These are phyloP conservation scores for Rhazya stricta DNA, from an alignment of 257 asterid genomes.

Conservation along the genomic window DNA sequence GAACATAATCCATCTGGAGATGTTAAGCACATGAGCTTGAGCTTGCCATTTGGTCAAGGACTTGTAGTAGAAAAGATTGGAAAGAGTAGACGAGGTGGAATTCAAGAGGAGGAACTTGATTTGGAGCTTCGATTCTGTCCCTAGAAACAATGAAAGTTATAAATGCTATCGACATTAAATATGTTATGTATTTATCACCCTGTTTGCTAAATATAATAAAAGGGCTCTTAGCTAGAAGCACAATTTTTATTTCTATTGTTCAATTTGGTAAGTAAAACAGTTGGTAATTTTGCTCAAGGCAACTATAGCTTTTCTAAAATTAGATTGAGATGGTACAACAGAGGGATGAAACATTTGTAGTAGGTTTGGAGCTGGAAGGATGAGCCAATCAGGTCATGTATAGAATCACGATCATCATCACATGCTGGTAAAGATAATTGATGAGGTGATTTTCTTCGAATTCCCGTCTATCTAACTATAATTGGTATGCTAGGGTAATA, in stretches of 20 bases:
- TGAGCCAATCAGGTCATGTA: too few relatives aligned
- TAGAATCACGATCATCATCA: too few relatives aligned
- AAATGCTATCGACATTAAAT: background rate
- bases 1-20: slow-evolving; percentile 17
- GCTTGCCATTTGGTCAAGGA: slow-evolving; percentile 29
- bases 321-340: too few relatives aligned
- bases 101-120: slow-evolving; percentile 53
- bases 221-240: too few relatives aligned
- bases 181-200: background rate
- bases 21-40: slow-evolving; percentile 41
- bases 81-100: slow-evolving; percentile 18
- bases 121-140: slow-evolving; percentile 82
- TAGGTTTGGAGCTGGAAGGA: background rate
- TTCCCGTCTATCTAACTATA: background rate
- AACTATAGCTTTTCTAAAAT: too few relatives aligned
- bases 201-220: background rate
- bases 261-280: too few relatives aligned
- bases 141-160: background rate
- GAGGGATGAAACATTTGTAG: background rate
- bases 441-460: background rate
- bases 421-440: too few relatives aligned
- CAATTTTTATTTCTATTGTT: too few relatives aligned
- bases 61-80: slow-evolving; percentile 18
- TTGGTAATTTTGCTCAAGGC: too few relatives aligned
- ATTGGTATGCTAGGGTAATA: background rate